phyloP scores from a whole-genome alignment of 2,329 filamentous ascomycete genomes.

The Venturia pyrina region DNA sequence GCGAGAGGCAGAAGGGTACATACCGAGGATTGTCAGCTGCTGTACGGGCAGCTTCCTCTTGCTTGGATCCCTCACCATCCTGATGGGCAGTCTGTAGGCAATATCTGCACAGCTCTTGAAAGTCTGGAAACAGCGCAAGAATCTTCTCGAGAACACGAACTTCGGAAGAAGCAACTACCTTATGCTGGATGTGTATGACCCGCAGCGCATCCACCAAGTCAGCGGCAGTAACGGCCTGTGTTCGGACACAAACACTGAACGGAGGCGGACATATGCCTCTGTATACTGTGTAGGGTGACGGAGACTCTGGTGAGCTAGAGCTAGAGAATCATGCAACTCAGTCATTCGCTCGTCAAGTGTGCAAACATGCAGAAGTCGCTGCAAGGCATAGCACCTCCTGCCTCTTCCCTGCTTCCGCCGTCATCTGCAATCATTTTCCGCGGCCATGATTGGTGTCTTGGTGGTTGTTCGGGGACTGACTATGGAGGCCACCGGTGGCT shows the following conservation, averaged over 20 bases:
- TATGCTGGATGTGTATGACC: not conserved
- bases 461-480: too few species aligned
- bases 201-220: not conserved
- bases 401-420: not conserved
- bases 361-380: not conserved
- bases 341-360: not conserved
- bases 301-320: not conserved
- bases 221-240: not conserved
- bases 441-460: not conserved
- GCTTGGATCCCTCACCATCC: not conserved
- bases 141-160: too few species aligned
- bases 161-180: not conserved
- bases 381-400: not conserved
- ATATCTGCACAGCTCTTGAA: not conserved
- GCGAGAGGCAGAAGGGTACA: not conserved
- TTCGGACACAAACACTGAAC: not conserved
- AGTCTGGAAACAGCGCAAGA: not conserved
- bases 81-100: not conserved
- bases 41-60: constrained; percentile 28
- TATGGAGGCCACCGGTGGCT: too few species aligned
- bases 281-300: not conserved
- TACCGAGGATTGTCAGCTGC: constrained; percentile 31
- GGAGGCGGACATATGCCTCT: not conserved
- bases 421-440: not conserved
- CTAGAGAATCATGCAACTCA: not conserved